Evolutionary conservation across 257 asterid genomes (phyloP).

Genomic region (Capsicum chinense): DNA sequence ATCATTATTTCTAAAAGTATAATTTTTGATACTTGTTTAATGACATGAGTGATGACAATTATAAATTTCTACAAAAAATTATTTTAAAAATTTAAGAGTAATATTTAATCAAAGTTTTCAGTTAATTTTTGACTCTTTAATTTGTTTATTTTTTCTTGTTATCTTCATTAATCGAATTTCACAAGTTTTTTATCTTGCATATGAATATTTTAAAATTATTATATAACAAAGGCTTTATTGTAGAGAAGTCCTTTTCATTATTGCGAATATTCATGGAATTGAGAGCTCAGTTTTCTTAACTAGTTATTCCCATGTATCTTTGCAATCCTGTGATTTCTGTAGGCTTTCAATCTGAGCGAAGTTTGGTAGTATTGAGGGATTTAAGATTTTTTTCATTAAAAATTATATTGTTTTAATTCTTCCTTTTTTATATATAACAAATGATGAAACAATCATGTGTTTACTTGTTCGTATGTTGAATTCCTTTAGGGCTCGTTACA

Average conservation of each 20-base stretch:
- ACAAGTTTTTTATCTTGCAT: too few relatives aligned
- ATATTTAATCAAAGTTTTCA: too few relatives aligned
- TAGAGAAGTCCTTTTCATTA: neutral
- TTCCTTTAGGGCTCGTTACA: neutral
- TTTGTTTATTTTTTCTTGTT: too few relatives aligned
- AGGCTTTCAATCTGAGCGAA: neutral
- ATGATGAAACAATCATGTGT: neutral
- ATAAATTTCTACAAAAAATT: too few relatives aligned
- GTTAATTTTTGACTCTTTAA: too few relatives aligned
- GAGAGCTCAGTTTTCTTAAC: neutral
- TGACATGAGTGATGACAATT: too few relatives aligned
- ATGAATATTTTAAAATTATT: too few relatives aligned
- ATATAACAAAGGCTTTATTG: too few relatives aligned
- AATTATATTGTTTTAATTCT: neutral
- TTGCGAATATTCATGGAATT: neutral
- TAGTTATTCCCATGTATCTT: neutral
- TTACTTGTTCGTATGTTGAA: neutral
- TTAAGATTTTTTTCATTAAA: neutral
- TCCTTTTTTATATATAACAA: neutral
- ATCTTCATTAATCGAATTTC: too few relatives aligned
- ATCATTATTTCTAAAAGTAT: too few relatives aligned
- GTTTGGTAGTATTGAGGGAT: accelerated
- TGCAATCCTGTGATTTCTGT: neutral
- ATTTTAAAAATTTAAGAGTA: too few relatives aligned
- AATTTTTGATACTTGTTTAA: too few relatives aligned